A percentile compares a stretch with the other conserved stretches of the same genome.
Evolutionary conservation across 768 basidiomycete species (phyloP).

Genomic region (Lanmaoa pseudosensibilis): DNA sequence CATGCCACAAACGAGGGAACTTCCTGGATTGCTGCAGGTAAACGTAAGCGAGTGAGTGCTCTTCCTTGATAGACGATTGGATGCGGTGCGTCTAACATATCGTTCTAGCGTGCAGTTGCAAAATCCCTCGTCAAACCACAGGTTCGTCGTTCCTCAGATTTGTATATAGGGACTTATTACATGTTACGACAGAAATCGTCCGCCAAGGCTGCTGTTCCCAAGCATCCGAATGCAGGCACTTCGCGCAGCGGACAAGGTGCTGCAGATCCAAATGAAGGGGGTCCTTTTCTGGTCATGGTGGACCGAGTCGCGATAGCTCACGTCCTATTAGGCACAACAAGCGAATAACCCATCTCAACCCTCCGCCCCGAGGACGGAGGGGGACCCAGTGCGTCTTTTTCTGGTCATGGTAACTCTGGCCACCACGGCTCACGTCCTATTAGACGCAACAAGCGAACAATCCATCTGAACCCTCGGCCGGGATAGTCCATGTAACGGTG

Average conservation of each 20-base stretch:
- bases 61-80: too few species aligned
- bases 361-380: too few species aligned
- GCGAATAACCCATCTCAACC: too few species aligned
- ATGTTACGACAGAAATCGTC: neutral
- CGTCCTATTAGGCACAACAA: too few species aligned
- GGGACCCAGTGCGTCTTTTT: neutral
- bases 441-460: constrained; percentile 8
- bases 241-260: neutral
- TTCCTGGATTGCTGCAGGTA: neutral
- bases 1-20: neutral
- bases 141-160: neutral
- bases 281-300: too few species aligned
- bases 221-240: neutral
- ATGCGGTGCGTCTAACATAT: too few species aligned
- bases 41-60: neutral
- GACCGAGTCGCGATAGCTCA: too few species aligned
- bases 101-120: too few species aligned
- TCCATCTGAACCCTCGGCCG: too few species aligned
- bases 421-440: constrained; percentile 30
- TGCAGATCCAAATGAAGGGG: neutral
- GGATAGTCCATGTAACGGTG: too few species aligned
- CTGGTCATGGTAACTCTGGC: neutral
- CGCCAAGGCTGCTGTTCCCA: neutral
- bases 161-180: neutral
- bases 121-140: too few species aligned